Conservation (phyloP, 345 rosid species). For the Cardamine chenopodiifolia region DNA sequence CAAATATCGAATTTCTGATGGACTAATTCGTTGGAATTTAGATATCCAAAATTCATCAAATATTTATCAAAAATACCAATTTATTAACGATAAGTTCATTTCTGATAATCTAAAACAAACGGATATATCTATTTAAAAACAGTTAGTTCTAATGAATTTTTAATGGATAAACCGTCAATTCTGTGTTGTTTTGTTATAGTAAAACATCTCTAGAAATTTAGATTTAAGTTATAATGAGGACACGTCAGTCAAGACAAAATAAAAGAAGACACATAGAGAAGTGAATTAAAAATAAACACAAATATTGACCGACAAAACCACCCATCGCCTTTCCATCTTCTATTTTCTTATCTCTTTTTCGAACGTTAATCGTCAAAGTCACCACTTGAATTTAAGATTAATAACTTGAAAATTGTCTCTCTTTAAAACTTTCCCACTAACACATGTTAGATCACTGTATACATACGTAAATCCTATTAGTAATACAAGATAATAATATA, state of each 20-base stretch:
- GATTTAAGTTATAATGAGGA: neutral
- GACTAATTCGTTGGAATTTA: too few species aligned
- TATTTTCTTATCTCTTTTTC: slow-evolving; percentile 7
- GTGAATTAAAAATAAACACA: slow-evolving; percentile 30
- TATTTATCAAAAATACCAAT: too few species aligned
- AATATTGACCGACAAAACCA: slow-evolving; percentile 35
- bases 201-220: too few species aligned
- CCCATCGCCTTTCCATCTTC: slow-evolving; percentile 23
- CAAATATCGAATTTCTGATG: too few species aligned
- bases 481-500: neutral
- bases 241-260: neutral
- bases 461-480: neutral
- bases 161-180: too few species aligned
- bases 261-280: slow-evolving; percentile 17
- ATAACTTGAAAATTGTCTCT: neutral
- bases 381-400: slow-evolving; percentile 16
- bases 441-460: neutral
- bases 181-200: too few species aligned
- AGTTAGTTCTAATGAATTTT: too few species aligned
- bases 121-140: too few species aligned
- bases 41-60: too few species aligned
- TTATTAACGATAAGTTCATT: too few species aligned
- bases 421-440: neutral
- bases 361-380: slow-evolving; percentile 6
- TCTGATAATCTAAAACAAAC: too few species aligned